Evolutionary conservation across 345 rosid genomes (phyloP).

Genomic region (Laguncularia racemosa): DNA sequence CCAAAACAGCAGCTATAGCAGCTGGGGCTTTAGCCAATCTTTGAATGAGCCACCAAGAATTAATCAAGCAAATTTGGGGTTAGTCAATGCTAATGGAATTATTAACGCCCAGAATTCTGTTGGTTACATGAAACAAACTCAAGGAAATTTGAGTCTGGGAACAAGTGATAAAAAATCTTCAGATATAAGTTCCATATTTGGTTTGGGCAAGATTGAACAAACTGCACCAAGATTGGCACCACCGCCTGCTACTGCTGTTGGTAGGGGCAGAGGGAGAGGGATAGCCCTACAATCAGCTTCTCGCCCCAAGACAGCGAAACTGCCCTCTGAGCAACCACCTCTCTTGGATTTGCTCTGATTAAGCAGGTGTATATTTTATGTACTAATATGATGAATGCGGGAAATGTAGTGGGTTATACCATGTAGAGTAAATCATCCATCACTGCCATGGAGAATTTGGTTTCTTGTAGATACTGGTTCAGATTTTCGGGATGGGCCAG

Average conservation of each 20-base stretch:
- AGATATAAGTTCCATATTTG: slow-evolving; percentile 64
- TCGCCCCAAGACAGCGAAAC: slow-evolving; percentile 35
- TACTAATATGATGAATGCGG: too few relatives aligned
- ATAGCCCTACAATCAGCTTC: slow-evolving; percentile 37
- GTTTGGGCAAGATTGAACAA: slow-evolving; percentile 50
- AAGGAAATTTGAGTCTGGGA: slow-evolving; percentile 25
- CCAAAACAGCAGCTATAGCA: slow-evolving; percentile 23
- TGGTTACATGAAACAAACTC: slow-evolving; percentile 52
- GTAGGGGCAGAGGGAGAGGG: slow-evolving; percentile 72
- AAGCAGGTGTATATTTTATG: neutral
- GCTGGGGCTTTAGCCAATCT: slow-evolving; percentile 47
- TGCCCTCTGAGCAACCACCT: slow-evolving; percentile 47
- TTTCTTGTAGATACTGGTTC: neutral
- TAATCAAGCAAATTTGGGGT: slow-evolving; percentile 28
- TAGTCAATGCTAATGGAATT: slow-evolving; percentile 21
- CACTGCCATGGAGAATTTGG: too few relatives aligned
- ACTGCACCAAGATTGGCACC: slow-evolving; percentile 79
- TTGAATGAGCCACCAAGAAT: slow-evolving; percentile 33
- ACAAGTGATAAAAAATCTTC: slow-evolving; percentile 40
- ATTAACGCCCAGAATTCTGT: slow-evolving; percentile 33
- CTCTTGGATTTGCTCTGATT: slow-evolving; percentile 64
- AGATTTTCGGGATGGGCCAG: neutral
- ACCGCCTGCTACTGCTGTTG: slow-evolving; percentile 68
- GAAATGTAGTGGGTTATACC: neutral
- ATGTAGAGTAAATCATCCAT: neutral